Base-by-base conservation (phyloP, 176 grass and related monocot genomes). In the Oryza australiensis region DNA sequence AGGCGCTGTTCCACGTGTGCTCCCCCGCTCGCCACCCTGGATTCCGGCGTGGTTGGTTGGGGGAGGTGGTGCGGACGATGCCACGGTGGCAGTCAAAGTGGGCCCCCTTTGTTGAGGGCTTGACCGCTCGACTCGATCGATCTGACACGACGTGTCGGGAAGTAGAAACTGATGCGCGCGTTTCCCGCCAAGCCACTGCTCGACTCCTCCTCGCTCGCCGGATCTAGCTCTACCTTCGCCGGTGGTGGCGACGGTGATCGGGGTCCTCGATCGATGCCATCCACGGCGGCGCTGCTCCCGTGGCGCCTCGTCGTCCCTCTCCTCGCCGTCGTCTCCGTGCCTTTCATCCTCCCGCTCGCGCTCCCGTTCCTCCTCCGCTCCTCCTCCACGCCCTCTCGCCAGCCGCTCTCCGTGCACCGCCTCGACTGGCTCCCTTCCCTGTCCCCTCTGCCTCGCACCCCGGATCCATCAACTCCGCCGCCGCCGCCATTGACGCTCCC, bases 291-390 rank as follows among this genome's bases (percentile, higher is more conserved):
- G 16, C 30, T 80, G 70, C 40, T 83, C 75, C 40, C 29, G 14
- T 95, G 85, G 71, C 75, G 62, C 66, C 57, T 83, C 29, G 80
- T 26, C 33, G 14, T 73, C 68, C 80, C 80, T 20, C 77, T 94
- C 34, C 35, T 83, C n/a, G 48, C 86, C 66, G 72, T 87, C 59
- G 64, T 92, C 66, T 92, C 80, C 78, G 57, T 92, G 33, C 78
- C 84, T n/a, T 72, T 94, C 78, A 27, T 94, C 74, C 83, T 88
- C 80, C 88, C 78, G 34, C 74, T 84, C 76, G 28, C 75, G 12
- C 72, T 85, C 42, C 71, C 84, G 26, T 1, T 87, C 83, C 69
- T 87, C 66, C 80, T 80, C 60, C 66, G 70, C 18, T 22, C 16
- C 51, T 60, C 30, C 84, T 29, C 76, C 72, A 26, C n/a, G 62